These are phyloP conservation scores for Fusarium succisae DNA, from an alignment of 2,329 filamentous ascomycete genomes.

Conservation along the genomic window DNA sequence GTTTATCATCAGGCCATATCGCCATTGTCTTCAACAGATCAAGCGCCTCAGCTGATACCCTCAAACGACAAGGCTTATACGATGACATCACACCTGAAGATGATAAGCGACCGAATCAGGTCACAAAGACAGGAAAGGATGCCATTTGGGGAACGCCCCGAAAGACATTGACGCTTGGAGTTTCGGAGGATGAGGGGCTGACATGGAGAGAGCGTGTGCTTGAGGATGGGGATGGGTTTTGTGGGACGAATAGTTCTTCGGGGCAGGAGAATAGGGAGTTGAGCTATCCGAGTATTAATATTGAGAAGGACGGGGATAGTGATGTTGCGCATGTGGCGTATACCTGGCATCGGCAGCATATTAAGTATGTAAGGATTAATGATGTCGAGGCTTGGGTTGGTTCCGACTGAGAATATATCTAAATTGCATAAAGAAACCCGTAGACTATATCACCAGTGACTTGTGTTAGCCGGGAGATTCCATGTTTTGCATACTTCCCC, in stretches of 20 bases:
- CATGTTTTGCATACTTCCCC: neutral
- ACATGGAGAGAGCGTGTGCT: constrained; percentile 52
- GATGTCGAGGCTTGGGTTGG: constrained; percentile 41
- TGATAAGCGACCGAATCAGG: constrained; percentile 52
- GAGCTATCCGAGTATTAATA: constrained; percentile 54
- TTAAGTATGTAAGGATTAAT: constrained; percentile 50
- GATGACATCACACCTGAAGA: constrained; percentile 55
- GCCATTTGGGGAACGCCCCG: constrained; percentile 56
- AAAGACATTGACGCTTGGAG: constrained; percentile 47
- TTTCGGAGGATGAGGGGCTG: constrained; percentile 49
- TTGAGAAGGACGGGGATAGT: constrained; percentile 24
- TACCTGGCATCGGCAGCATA: constrained; percentile 54
- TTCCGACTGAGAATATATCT: rapidly evolving
- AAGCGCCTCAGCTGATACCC: constrained; percentile 43
- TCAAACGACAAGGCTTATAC: constrained; percentile 52
- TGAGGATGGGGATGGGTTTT: constrained; percentile 56
- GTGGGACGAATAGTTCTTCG: constrained; percentile 56
- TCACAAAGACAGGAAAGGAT: constrained; percentile 46
- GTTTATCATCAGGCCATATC: constrained; percentile 48
- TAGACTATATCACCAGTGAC: rapidly evolving
- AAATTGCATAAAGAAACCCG: rapidly evolving
- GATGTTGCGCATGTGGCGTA: constrained; percentile 51
- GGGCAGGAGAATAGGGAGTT: constrained; percentile 54
- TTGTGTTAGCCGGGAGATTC: rapidly evolving
- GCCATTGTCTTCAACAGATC: constrained; percentile 55